Conservation (phyloP, 257 asterid genomes). For the Salvia splendens region DNA sequence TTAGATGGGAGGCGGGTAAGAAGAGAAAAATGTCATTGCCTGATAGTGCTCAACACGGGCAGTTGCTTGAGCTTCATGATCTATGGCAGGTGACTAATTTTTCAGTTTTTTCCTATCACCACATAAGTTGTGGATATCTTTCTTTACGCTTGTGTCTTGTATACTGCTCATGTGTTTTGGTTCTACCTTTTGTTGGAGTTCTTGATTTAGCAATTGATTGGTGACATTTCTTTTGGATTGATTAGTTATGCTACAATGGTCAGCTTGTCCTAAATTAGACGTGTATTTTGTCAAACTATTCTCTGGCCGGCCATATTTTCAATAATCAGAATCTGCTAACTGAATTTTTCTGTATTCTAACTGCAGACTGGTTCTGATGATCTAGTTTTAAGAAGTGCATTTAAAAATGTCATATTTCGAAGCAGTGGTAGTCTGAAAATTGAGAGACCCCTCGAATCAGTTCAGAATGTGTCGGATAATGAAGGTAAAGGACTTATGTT, state of each 20-base stretch:
- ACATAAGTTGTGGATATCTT: not conserved
- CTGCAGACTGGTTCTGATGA: constrained; percentile 85
- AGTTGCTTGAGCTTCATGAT: constrained; percentile 74
- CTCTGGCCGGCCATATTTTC: constrained; percentile 1
- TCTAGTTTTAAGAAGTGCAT: constrained; percentile 86
- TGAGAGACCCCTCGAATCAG: constrained; percentile 52
- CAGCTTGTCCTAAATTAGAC: not conserved
- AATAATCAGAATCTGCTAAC: constrained; percentile 11
- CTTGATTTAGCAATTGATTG: not conserved
- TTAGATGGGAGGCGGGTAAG: constrained; percentile 82
- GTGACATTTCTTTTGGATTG: not conserved
- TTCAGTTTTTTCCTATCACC: constrained; percentile 10
- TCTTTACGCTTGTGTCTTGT: not conserved
- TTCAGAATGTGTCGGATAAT: constrained; percentile 39
- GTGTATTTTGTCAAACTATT: not conserved
- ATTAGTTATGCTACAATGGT: not conserved
- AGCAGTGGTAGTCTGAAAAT: constrained; percentile 46
- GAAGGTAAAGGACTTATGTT: constrained; percentile 47
- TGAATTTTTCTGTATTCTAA: constrained; percentile 21
- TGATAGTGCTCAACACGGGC: constrained; percentile 66
- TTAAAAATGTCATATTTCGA: constrained; percentile 77
- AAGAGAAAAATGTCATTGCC: constrained; percentile 72
- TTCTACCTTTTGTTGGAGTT: constrained; percentile 3
- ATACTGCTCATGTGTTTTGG: not conserved
- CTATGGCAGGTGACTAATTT: constrained; percentile 83